Evolutionary conservation across 192 early-diverging fungal genomes (phyloP).

Genomic region (Nowakowskiella sp.): DNA sequence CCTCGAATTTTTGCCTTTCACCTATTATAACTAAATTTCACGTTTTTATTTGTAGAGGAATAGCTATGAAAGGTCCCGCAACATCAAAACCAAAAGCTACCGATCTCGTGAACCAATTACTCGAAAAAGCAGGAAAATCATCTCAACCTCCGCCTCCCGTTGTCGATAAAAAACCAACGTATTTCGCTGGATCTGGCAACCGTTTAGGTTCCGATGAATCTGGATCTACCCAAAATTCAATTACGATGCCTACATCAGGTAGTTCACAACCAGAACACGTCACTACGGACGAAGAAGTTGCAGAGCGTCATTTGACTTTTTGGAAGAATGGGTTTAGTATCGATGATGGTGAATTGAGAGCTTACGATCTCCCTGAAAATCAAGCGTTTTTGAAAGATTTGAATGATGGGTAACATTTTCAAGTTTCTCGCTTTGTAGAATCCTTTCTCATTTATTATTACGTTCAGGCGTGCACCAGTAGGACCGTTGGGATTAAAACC

Average conservation of each 20-base stretch:
- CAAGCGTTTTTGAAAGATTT: conserved; percentile 77
- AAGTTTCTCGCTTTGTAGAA: neutral
- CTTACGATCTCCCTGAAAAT: conserved; percentile 81
- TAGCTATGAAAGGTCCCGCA: conserved; percentile 37
- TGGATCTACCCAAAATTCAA: conserved; percentile 1
- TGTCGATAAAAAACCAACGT: conserved; percentile 6
- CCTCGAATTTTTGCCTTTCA: conserved; percentile 39
- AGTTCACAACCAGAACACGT: conserved; percentile 14
- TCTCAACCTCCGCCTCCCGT: neutral
- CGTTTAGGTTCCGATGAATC: conserved; percentile 5
- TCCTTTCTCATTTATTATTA: neutral
- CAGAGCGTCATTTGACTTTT: conserved; percentile 78
- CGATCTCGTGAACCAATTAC: conserved; percentile 65
- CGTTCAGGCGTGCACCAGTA: conserved; percentile 70
- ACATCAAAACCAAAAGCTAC: conserved; percentile 30
- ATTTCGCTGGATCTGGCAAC: conserved; percentile 28
- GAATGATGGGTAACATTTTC: conserved; percentile 66
- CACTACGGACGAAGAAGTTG: conserved; percentile 16
- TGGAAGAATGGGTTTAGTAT: conserved; percentile 95
- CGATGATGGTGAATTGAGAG: conserved; percentile 82
- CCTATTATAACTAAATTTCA: too few relatives aligned
- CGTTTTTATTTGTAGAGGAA: conserved; percentile 15
- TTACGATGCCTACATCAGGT: conserved; percentile 3
- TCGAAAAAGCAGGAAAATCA: conserved; percentile 67
- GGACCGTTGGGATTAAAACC: conserved; percentile 76